Evolutionary conservation across 2,329 filamentous ascomycete genomes (phyloP).

Genomic region (Sporothrix luriei): DNA sequence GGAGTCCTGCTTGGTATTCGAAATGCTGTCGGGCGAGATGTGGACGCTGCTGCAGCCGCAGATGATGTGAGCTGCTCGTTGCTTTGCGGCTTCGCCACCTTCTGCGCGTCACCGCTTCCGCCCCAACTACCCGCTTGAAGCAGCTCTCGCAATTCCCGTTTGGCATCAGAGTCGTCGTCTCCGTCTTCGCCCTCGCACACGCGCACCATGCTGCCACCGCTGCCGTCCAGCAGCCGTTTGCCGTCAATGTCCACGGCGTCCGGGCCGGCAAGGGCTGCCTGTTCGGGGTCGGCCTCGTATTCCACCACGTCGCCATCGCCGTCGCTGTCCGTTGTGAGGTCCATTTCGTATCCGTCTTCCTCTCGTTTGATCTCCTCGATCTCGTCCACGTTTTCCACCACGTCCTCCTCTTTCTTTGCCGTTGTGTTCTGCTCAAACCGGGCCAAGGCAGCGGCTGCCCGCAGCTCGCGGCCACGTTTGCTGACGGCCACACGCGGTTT

Average conservation of each 20-base stretch:
- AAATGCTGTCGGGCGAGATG: background rate
- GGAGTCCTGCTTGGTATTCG: background rate
- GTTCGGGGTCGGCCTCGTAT: constrained; percentile 55
- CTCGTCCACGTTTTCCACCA: constrained; percentile 36
- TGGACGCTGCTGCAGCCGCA: background rate
- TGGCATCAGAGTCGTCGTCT: constrained; percentile 60
- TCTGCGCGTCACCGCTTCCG: background rate
- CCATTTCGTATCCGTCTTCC: constrained; percentile 39
- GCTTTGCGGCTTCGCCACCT: background rate
- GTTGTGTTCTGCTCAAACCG: constrained; percentile 64
- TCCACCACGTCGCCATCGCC: constrained; percentile 54
- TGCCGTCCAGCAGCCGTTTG: constrained; percentile 62
- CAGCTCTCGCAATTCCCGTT: constrained; percentile 70
- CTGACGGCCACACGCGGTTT: constrained; percentile 76
- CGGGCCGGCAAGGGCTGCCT: constrained; percentile 49
- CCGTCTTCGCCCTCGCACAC: constrained; percentile 71
- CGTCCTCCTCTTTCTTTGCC: constrained; percentile 48
- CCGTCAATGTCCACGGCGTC: constrained; percentile 68
- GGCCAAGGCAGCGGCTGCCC: constrained; percentile 75
- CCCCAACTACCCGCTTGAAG: constrained; percentile 44
- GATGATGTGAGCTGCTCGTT: background rate
- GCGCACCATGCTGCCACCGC: constrained; percentile 69
- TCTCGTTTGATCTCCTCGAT: constrained; percentile 43
- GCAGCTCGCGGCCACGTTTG: constrained; percentile 71
- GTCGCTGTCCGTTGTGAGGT: constrained; percentile 53